Evolutionary conservation across 208 protist genomes (phyloP).

Genomic region (Herpetomonas samuelpessoai): DNA sequence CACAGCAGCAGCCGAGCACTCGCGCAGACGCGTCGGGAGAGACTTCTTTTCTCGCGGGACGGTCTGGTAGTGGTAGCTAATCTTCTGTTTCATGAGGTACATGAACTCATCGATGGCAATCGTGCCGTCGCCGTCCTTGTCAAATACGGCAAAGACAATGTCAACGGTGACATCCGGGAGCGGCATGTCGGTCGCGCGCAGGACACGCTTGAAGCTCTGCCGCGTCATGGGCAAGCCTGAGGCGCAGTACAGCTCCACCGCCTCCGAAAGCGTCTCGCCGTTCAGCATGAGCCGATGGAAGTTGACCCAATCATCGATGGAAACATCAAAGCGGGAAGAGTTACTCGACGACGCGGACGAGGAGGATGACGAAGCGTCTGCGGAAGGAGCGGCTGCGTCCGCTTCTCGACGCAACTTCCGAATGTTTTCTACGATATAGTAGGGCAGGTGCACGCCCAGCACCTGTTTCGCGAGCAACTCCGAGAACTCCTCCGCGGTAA

Average conservation of each 20-base stretch:
- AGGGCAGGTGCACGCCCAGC: constrained; percentile 80
- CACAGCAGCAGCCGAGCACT: constrained; percentile 42
- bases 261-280: constrained; percentile 43
- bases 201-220: constrained; percentile 51
- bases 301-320: constrained; percentile 69
- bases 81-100: constrained; percentile 73
- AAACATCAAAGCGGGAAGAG: constrained; percentile 22
- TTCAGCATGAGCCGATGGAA: constrained; percentile 70
- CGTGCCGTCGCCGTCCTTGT: constrained; percentile 76
- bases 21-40: constrained; percentile 45
- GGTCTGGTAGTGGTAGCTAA: constrained; percentile 58
- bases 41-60: constrained; percentile 31
- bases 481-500: constrained; percentile 72
- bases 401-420: constrained; percentile 47
- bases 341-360: background rate
- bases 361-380: background rate
- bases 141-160: constrained; percentile 82
- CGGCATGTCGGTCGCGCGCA: constrained; percentile 46
- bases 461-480: constrained; percentile 77
- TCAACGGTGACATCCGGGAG: constrained; percentile 31
- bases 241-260: constrained; percentile 64
- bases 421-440: constrained; percentile 81
- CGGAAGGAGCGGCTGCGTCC: background rate
- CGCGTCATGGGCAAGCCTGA: constrained; percentile 57
- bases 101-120: constrained; percentile 86